Base-by-base conservation (phyloP, 768 basidiomycete genomes). In the Glaciozyma martinii region DNA sequence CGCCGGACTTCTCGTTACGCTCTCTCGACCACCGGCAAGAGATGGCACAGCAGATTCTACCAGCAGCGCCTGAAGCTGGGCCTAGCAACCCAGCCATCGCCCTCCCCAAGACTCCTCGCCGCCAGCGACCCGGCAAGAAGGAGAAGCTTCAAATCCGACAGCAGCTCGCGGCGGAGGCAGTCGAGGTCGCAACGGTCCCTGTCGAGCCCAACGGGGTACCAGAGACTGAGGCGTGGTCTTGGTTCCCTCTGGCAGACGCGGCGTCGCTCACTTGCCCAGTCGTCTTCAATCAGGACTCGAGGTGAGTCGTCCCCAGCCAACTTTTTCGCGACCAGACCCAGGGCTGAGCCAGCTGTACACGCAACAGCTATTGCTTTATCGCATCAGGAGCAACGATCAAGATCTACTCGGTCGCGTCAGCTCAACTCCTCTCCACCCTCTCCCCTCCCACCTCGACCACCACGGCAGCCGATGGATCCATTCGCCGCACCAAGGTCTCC, bases 351-450 rank as follows among this genome's bases (percentile, higher is more conserved):
- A 37, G 32, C 54, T 55, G 29, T 13, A 40, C 37, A 13, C 37
- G 44, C 25, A n/a, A 29, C 59, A 80, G 94, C 74, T 89, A 94
- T 78, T 93, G 90, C 81, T 91, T 97, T 77, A 84, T 88, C 53
- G 82, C 91, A 52, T 82, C 85, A 18, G 87, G 88, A n/a, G 80
- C 85, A 12, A 82, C 85, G 6, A 83, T 97, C 66, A 87, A 90
- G 76, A 88, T 97, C 65, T 83, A 90, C 76, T 88, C 90, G n/a
- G 82, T 83, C 32, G 73, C 81, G 30, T 87, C 87, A 29, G 86
- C 89, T 19, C 81, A 87, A 71, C 81, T 91, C 56, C 84, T 93
- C 52, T 89, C 90, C n/a, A 84, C 85, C 79, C 77, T 77, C 67
- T 85, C 78, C 65, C 55, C 29, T 33, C 55, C 55, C 15, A 9